A percentile compares a stretch with the other conserved stretches of the same genome.
Conservation (phyloP, 2,329 filamentous ascomycete genomes). For the Cladosporium sp. region DNA sequence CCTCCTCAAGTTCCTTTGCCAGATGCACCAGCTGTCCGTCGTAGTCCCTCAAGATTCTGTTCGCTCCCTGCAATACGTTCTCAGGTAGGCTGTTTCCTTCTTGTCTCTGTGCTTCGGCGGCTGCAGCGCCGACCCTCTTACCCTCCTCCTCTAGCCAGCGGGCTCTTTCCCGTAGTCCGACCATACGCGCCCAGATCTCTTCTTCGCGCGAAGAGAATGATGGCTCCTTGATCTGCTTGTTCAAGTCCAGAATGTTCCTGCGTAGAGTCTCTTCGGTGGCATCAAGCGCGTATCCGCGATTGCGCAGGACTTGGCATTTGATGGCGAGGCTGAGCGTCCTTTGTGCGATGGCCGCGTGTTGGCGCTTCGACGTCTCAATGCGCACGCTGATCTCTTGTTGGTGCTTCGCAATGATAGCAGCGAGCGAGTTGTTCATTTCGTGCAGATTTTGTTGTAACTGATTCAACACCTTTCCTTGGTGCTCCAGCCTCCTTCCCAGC, state of each 20-base stretch:
- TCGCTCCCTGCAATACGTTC: conserved; percentile 66
- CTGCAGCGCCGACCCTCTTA: conserved; percentile 57
- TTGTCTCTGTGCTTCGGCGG: conserved; percentile 33
- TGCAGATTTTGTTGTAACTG: conserved; percentile 70
- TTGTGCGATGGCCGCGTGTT: conserved; percentile 68
- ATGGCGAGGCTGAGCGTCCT: conserved; percentile 71
- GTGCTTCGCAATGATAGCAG: conserved; percentile 68
- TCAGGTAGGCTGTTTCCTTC: conserved; percentile 58
- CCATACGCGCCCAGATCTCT: conserved; percentile 80
- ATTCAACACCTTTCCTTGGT: conserved; percentile 65
- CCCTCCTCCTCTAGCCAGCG: conserved; percentile 69
- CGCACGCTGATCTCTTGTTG: conserved; percentile 72
- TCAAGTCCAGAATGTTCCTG: conserved; percentile 64
- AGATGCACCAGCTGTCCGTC: conserved; percentile 73
- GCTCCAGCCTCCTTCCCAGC: conserved; percentile 66
- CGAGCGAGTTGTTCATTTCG: conserved; percentile 71
- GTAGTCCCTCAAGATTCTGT: conserved; percentile 79
- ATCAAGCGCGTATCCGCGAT: conserved; percentile 75
- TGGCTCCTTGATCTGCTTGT: conserved; percentile 69
- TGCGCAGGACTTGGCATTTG: conserved; percentile 74
- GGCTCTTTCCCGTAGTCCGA: conserved; percentile 68
- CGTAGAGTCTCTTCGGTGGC: conserved; percentile 74
- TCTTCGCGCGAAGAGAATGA: conserved; percentile 71
- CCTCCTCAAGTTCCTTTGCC: conserved; percentile 59
- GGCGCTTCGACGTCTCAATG: conserved; percentile 66